Percentiles rank a stretch among this genome's conserved stretches.
phyloP scores from a whole-genome alignment of 768 basidiomycete genomes.

The Boletus insuetus region DNA sequence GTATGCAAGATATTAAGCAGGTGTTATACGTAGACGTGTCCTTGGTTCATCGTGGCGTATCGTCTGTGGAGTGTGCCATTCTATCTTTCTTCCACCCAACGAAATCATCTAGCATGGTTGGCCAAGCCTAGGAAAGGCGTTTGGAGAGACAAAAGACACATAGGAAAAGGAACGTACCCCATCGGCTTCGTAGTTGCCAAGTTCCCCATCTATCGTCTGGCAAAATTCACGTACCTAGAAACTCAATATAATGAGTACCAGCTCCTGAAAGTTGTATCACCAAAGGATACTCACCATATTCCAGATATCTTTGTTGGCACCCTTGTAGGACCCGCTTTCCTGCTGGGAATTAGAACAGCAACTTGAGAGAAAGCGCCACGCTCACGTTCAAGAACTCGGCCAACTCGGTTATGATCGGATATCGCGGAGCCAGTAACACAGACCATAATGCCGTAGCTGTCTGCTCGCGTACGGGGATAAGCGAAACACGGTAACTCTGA shows the following conservation, averaged over 20 bases:
- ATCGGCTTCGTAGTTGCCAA: constrained; percentile 71
- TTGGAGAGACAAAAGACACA: not conserved
- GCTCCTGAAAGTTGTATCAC: not conserved
- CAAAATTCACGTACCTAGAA: constrained; percentile 76
- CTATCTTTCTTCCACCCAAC: constrained; percentile 57
- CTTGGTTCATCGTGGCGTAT: constrained; percentile 3
- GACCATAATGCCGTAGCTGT: constrained; percentile 74
- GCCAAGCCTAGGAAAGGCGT: constrained; percentile 61
- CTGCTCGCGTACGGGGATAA: constrained; percentile 32
- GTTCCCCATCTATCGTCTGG: constrained; percentile 51
- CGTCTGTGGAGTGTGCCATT: constrained; percentile 2
- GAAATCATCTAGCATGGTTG: constrained; percentile 78
- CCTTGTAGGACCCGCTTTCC: constrained; percentile 62
- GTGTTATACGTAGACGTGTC: constrained; percentile 10
- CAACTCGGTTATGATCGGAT: constrained; percentile 63
- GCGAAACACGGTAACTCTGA: not conserved
- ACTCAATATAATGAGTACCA: not conserved
- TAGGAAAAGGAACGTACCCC: constrained; percentile 51
- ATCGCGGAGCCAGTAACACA: constrained; percentile 67
- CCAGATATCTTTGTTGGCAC: constrained; percentile 84
- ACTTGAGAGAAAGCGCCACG: constrained; percentile 12
- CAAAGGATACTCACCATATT: constrained; percentile 55
- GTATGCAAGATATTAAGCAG: constrained; percentile 16
- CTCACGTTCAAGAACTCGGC: constrained; percentile 62
- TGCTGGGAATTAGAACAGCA: constrained; percentile 8